Conservation (phyloP, 1,284 basidiomycete species). For the Pascua guehoae region DNA sequence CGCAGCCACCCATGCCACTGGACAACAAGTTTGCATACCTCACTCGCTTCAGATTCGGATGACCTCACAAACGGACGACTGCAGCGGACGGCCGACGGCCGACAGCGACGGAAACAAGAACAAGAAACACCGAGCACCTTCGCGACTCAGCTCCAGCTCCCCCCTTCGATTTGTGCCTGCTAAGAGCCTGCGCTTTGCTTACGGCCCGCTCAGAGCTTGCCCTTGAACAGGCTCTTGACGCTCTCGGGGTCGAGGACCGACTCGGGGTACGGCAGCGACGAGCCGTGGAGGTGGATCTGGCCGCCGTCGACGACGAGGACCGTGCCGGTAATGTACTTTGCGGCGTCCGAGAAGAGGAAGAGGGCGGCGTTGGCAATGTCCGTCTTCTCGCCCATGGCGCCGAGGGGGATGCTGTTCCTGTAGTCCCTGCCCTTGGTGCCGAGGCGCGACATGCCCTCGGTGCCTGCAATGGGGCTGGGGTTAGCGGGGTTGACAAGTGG, state of each 20-base stretch:
- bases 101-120: neutral
- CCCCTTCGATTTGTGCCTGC: neutral
- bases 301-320: conserved; percentile 48
- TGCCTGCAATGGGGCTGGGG: conserved; percentile 65
- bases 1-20: too few relatives aligned
- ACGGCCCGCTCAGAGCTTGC: conserved; percentile 6
- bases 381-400: conserved; percentile 61
- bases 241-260: conserved; percentile 42
- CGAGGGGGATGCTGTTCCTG: conserved; percentile 55
- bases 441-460: conserved; percentile 78
- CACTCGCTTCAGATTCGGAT: too few relatives aligned
- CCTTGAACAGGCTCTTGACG: conserved; percentile 26
- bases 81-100: too few relatives aligned
- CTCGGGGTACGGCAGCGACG: conserved; percentile 42
- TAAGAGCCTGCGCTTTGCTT: too few relatives aligned
- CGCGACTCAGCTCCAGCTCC: neutral
- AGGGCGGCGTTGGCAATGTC: conserved; percentile 79
- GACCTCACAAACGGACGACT: too few relatives aligned
- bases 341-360: conserved; percentile 86
- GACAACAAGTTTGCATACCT: too few relatives aligned
- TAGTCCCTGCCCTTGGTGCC: conserved; percentile 51
- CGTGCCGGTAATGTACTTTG: conserved; percentile 74
- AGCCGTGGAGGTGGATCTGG: conserved; percentile 35
- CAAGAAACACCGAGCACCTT: too few relatives aligned
- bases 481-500: neutral